Percentiles rank a stretch among this genome's conserved stretches.
These are phyloP conservation scores for Rhizoctonia solani DNA, from an alignment of 1,284 basidiomycete species.

Conservation along the genomic window DNA sequence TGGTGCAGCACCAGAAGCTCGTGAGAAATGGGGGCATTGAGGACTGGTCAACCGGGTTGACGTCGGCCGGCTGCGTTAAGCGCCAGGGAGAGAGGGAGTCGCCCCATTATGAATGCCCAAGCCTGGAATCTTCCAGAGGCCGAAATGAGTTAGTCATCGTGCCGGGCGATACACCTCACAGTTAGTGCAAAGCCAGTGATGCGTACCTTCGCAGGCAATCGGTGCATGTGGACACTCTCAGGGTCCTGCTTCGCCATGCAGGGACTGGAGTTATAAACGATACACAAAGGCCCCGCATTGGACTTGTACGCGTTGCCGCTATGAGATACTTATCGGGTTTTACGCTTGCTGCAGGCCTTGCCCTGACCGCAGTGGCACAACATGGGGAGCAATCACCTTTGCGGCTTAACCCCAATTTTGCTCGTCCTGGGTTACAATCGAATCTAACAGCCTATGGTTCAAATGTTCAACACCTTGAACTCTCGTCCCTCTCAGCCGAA, in stretches of 20 bases:
- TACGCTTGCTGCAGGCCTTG: neutral
- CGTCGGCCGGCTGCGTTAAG: no score
- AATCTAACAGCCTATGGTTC: conserved; percentile 17
- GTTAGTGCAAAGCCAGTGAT: no score
- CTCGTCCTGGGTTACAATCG: neutral
- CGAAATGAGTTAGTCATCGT: neutral
- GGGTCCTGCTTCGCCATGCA: neutral
- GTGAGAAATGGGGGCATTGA: no score
- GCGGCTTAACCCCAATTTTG: neutral
- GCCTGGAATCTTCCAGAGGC: no score
- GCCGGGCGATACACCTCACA: neutral
- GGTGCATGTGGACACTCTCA: neutral
- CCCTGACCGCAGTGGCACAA: neutral
- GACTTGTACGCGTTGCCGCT: no score
- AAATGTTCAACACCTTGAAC: conserved; percentile 1
- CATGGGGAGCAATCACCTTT: conserved; percentile 1
- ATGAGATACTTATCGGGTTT: neutral
- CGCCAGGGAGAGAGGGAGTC: no score
- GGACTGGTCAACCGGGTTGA: no score
- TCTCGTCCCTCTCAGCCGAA: conserved; percentile 12
- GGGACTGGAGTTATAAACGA: neutral
- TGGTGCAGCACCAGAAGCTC: no score
- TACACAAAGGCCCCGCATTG: no score
- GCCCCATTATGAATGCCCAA: no score
- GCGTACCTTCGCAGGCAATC: neutral